phyloP scores from a whole-genome alignment of 176 grass and related monocot species.

The Juncus inflexus region DNA sequence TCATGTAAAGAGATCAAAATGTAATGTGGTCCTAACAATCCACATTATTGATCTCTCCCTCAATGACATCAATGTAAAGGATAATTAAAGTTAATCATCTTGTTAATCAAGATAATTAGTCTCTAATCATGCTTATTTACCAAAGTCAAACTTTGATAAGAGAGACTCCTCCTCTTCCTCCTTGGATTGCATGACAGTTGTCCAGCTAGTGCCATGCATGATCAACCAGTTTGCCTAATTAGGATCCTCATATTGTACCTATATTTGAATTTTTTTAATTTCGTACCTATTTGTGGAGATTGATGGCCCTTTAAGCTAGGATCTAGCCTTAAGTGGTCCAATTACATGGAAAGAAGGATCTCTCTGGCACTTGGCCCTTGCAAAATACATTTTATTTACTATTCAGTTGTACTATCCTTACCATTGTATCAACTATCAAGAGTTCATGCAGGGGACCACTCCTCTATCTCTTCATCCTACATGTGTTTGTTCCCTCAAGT shows the following conservation, averaged over 20 bases:
- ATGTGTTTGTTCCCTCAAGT: slow-evolving; percentile 30
- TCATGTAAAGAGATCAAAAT: not conserved
- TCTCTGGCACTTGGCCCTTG: slow-evolving; percentile 26
- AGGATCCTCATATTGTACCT: not conserved
- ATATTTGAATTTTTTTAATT: no score
- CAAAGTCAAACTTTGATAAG: slow-evolving; percentile 32
- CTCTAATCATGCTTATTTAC: not conserved
- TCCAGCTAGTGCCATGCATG: not conserved
- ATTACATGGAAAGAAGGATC: slow-evolving; percentile 9
- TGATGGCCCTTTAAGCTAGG: slow-evolving; percentile 54
- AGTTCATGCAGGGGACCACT: slow-evolving; percentile 6
- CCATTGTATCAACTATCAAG: not conserved
- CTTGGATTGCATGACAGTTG: slow-evolving; percentile 32
- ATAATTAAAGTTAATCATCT: slow-evolving; percentile 25
- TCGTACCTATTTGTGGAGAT: slow-evolving; percentile 13
- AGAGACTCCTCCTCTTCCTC: slow-evolving; percentile 6
- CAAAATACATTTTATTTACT: slow-evolving; percentile 13
- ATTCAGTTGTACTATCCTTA: slow-evolving; percentile 6
- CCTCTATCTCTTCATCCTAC: slow-evolving; percentile 2
- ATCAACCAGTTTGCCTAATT: slow-evolving; percentile 16
- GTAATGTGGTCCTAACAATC: slow-evolving; percentile 21
- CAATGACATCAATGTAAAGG: slow-evolving; percentile 12
- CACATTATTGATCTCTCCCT: slow-evolving; percentile 11
- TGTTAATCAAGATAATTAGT: slow-evolving; percentile 8
- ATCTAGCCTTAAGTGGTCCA: slow-evolving; percentile 25